phyloP scores from a whole-genome alignment of 2,329 filamentous ascomycete genomes.

The Xylaria polymorpha region DNA sequence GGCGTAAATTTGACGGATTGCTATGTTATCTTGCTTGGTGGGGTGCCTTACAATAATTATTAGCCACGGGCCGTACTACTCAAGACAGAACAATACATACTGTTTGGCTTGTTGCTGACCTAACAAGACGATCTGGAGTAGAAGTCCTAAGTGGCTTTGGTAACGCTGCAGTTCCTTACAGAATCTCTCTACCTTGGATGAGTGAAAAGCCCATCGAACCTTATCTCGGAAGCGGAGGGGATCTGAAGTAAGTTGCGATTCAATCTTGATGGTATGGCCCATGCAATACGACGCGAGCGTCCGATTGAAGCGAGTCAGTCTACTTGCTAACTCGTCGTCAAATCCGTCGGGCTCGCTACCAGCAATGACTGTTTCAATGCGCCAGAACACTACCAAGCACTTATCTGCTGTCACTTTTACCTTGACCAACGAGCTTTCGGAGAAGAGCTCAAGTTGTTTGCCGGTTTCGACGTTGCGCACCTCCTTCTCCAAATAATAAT shows the following conservation, averaged over 20 bases:
- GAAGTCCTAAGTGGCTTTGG: conserved; percentile 12
- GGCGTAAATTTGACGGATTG: conserved; percentile 18
- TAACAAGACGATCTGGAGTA: conserved; percentile 25
- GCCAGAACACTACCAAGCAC: conserved; percentile 22
- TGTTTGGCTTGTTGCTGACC: conserved; percentile 15
- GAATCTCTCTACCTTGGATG: conserved; percentile 28
- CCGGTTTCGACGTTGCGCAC: background rate
- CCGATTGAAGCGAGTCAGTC: conserved; percentile 12
- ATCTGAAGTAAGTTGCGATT: conserved; percentile 8
- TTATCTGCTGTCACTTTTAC: conserved; percentile 12
- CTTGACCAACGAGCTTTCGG: background rate
- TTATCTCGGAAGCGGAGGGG: conserved; percentile 12
- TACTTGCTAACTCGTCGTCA: conserved; percentile 8
- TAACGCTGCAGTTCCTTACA: conserved; percentile 21
- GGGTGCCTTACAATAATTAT: conserved; percentile 14
- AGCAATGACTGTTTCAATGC: conserved; percentile 12
- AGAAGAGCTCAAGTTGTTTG: background rate
- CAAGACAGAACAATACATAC: background rate
- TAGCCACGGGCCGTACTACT: background rate
- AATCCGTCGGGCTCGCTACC: background rate
- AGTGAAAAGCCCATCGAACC: conserved; percentile 17
- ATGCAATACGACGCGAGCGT: conserved; percentile 1
- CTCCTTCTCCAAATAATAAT: background rate
- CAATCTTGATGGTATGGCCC: conserved; percentile 6
- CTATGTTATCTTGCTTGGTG: conserved; percentile 1